Conservation (phyloP, 1,284 basidiomycete species). For the Lentinula novae-zelandiae region DNA sequence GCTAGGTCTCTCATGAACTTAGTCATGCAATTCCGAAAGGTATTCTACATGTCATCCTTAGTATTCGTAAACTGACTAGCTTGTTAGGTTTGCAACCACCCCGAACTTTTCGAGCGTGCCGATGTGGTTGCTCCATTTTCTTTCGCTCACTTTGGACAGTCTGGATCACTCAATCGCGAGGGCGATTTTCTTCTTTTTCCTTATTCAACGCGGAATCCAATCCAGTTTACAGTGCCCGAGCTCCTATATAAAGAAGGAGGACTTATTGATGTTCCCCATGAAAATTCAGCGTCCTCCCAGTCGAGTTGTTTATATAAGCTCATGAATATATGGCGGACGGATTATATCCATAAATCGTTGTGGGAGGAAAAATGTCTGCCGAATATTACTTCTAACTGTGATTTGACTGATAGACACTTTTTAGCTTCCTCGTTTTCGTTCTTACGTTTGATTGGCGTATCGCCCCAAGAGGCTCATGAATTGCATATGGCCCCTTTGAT, state of each 20-base stretch:
- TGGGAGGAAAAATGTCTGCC: conserved; percentile 59
- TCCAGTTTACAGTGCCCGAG: conserved; percentile 76
- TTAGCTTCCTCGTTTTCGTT: conserved; percentile 69
- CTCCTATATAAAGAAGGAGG: conserved; percentile 82
- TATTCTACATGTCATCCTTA: conserved; percentile 23
- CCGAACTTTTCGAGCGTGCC: conserved; percentile 96
- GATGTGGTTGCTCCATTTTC: conserved; percentile 94
- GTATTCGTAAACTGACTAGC: neutral
- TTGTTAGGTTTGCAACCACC: conserved; percentile 93
- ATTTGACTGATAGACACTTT: neutral
- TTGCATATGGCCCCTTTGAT: conserved; percentile 59
- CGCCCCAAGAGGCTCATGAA: conserved; percentile 61
- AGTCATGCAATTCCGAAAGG: conserved; percentile 99
- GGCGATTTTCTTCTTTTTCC: conserved; percentile 81
- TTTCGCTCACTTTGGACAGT: conserved; percentile 81
- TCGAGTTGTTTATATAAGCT: conserved; percentile 68
- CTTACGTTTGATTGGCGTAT: conserved; percentile 63
- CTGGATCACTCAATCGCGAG: conserved; percentile 82
- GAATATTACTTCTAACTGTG: neutral
- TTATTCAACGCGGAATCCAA: conserved; percentile 86
- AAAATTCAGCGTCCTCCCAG: conserved; percentile 47
- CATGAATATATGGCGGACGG: conserved; percentile 90
- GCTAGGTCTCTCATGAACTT: conserved; percentile 97
- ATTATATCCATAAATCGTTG: conserved; percentile 76
- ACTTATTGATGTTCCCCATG: conserved; percentile 64